Base-by-base conservation (phyloP, 352 stramenopile genomes). In the Pythium grandisporangium region DNA sequence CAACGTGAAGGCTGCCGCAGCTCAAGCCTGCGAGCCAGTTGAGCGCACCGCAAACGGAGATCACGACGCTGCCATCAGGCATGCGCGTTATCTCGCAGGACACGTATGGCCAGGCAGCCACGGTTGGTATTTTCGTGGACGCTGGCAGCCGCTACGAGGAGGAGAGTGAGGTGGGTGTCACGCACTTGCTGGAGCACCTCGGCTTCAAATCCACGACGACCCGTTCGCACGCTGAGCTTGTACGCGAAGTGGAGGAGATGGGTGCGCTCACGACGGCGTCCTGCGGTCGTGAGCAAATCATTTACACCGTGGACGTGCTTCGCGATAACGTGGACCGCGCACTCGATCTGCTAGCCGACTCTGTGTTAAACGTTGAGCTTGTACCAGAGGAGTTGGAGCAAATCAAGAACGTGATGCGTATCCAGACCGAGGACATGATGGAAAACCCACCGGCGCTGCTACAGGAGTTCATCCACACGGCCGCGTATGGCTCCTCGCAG, bases 221-320 rank as follows among this genome's bases (percentile, higher is more conserved):
- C 26, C 73, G 88, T 27, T 74, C 80, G 13, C 74, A 95, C 39
- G 77, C 86, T 14, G 70, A 96, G 49, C 61, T 95, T 16, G 76
- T 95, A 45, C 79, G 76, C 26, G 75, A 96, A 42, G 74, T 98
- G 27, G 92, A 98, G 60, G 73, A 89, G 34, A 94, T 98, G 45
- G 93, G 95, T 32, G 93, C 73, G 23, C 83, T 93, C 37, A 88
- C 79, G 11, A 97, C 93, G 39, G 89, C 91, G 30, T 95, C 88
- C 16, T 84, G 75, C 22, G 84, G 78, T 25, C 73, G 95, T 36
- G 95, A 99, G 58, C 92, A 98, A 70, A 97, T 98, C 50, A 88
- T 98, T 36, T 97, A 98, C 65, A 98, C 88, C 50, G 84, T 98
- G 48, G 95, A 99, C 62, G 63, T 98, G 34, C 63, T 99, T 32